phyloP scores from a whole-genome alignment of 2,329 filamentous ascomycete species.

The Ophiostoma tasmaniense region DNA sequence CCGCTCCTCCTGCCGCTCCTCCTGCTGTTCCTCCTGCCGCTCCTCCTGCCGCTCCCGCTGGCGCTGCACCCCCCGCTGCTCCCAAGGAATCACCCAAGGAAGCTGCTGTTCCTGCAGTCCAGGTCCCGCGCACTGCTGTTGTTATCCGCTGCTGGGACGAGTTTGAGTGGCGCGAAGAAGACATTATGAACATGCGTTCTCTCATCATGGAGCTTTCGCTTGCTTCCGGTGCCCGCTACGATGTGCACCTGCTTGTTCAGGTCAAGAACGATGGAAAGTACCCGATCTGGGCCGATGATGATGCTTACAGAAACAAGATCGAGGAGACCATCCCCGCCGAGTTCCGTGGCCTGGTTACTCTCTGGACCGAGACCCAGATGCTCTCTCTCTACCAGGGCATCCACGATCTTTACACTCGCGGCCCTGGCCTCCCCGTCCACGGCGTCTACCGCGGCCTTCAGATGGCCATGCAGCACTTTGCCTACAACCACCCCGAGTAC shows the following conservation, averaged over 20 bases:
- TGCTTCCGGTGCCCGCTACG: slow-evolving; percentile 76
- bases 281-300: slow-evolving; percentile 69
- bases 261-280: slow-evolving; percentile 66
- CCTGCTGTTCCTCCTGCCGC: too few species aligned
- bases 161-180: slow-evolving; percentile 69
- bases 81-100: background rate
- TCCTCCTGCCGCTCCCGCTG: slow-evolving; percentile 20
- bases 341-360: slow-evolving; percentile 77
- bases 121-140: slow-evolving; percentile 58
- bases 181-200: slow-evolving; percentile 72
- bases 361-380: slow-evolving; percentile 96
- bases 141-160: slow-evolving; percentile 77
- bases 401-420: slow-evolving; percentile 62
- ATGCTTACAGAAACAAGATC: slow-evolving; percentile 58
- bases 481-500: slow-evolving; percentile 78
- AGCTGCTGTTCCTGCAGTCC: background rate
- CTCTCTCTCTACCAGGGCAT: slow-evolving; percentile 79
- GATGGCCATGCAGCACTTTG: slow-evolving; percentile 93
- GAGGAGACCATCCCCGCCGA: slow-evolving; percentile 66
- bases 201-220: slow-evolving; percentile 76
- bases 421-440: slow-evolving; percentile 67
- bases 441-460: slow-evolving; percentile 87
- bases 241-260: slow-evolving; percentile 77
- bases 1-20: too few species aligned
- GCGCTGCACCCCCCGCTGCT: background rate